Evolutionary conservation across 1,139 yeast genomes (phyloP), one percentile per base, ranked within the genome.

Genomic region (Komagataea norvegica): DNA sequence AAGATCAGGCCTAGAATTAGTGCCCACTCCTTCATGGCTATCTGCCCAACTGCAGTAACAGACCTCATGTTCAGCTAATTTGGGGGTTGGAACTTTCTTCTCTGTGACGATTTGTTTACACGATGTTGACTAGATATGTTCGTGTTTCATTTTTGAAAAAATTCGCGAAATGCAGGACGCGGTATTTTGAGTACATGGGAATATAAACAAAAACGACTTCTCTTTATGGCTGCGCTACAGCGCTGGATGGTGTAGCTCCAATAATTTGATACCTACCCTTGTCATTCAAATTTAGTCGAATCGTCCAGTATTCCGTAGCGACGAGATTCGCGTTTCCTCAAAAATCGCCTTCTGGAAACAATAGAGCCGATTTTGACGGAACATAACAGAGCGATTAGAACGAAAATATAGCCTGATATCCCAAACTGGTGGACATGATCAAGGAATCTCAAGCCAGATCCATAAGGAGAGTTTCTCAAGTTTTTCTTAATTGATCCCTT

Each of bases 401-500:
- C 29, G 8, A 41, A 19, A n/a, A 65, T 11, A 49, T 74, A 75
- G 0, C 77, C 79, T 14, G 59, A 31, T 36, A 70, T 40, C 3
- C 79, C 79, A 40, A 57, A 56, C 36, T 61, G 60, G 47, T 71
- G 79, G 17, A 74, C 51, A 16, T 39, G 13, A 42, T 74, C 78
- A 66, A 74, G 60, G 31, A 65, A 60, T 37, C 67, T 55, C 16
- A 74, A 54, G 1, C 43, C 30, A 4, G 57, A 48, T 5, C 67
- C 63, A 45, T 59, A 74, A 10, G 79, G 77, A 43, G 75, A 67
- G 25, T 67, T 66, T 22, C 68, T 67, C 34, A 71, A 52, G 31
- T 59, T 60, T 31, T 45, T 46, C n/a, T 19, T 17, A n/a, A 37
- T 3, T 8, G 16, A 6, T 32, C 37, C 37, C 4, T 14, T 21